Conservation (phyloP, 805 yeast genomes). For the Cyberlindnera sargentensis region DNA sequence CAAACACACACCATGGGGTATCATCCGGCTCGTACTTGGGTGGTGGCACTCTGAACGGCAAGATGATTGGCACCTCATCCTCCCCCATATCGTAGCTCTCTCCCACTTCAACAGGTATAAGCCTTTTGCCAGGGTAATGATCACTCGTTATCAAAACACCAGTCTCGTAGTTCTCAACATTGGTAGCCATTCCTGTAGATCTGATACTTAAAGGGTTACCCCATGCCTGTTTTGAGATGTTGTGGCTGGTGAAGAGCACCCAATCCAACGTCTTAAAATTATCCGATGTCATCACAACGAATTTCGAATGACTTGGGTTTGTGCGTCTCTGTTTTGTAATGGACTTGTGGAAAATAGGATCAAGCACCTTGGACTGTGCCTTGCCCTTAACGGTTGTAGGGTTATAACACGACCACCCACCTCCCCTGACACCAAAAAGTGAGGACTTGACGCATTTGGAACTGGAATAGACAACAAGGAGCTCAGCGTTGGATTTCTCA, state of each 20-base stretch:
- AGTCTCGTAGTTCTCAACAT: slow-evolving; percentile 42
- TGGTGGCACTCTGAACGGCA: slow-evolving; percentile 54
- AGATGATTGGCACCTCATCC: slow-evolving; percentile 26
- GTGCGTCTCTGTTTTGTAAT: slow-evolving; percentile 23
- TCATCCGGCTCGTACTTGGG: slow-evolving; percentile 32
- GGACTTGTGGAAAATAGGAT: slow-evolving; percentile 27
- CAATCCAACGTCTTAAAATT: slow-evolving; percentile 48
- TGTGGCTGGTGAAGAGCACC: slow-evolving; percentile 70
- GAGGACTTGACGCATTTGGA: slow-evolving; percentile 32
- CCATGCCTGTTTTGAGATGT: slow-evolving; percentile 77
- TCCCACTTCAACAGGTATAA: slow-evolving; percentile 39
- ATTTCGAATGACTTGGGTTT: slow-evolving; percentile 62
- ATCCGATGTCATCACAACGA: slow-evolving; percentile 50
- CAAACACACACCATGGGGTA: slow-evolving; percentile 38
- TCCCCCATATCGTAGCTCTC: slow-evolving; percentile 20
- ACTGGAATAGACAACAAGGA: slow-evolving; percentile 40
- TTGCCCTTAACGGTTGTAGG: slow-evolving; percentile 18
- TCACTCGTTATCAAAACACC: slow-evolving; percentile 41
- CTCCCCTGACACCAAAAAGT: slow-evolving; percentile 42
- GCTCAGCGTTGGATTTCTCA: slow-evolving; percentile 22
- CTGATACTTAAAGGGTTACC: slow-evolving; percentile 35
- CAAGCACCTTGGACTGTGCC: slow-evolving; percentile 36
- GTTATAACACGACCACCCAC: slow-evolving; percentile 43
- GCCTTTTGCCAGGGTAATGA: slow-evolving; percentile 14
- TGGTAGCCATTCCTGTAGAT: slow-evolving; percentile 22